Evolutionary conservation across 1,284 basidiomycete genomes (phyloP), one percentile per base, ranked within the genome.

Genomic region (Austroboletus rostrupii): DNA sequence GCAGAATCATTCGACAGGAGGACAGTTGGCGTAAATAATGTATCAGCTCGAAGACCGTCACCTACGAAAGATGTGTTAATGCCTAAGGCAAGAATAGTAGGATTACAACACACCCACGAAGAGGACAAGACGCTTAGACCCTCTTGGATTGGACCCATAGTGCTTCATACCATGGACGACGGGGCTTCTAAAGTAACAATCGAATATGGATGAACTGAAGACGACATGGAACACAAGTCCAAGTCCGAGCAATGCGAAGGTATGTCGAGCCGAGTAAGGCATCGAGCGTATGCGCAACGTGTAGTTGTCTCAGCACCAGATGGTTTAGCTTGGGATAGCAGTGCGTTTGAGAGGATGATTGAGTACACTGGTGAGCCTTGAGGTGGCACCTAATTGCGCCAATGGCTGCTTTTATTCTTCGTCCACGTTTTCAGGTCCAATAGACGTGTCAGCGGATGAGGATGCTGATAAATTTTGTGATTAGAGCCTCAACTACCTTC

Each of bases 161-260:
- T 75, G 78, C 56, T 72, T 64, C 85, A 87, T 89, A 45, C 87
- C 87, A 74, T 80, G 76, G 21, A 87, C 84, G 7, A 89, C 85
- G 1, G 87, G 85, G 54, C 83, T 87, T 20, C 82, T 88, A 61
- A 95, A 95, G 67, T 95, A 94, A 67, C 92, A 92, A 70, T 94
- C 90, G 67, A 94, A 95, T 29, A 94, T 83, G 21, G 85, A 81
- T 50, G 77, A 75, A 53, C 90, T 83, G 65, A 81, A 89, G 9
- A 84, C 71, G 45, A 89, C 64, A 64, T 92, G 90, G 61, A 92
- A 91, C 20, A 86, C 60, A 28, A 92, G 74, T 23, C 87, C 87
- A 32, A 88, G 65, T 20, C 79, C 52, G 17, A 92, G 75, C 12
- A 90, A 70, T 26, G 23, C 23, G 6, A 26, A 8, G 23, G 23